Base-by-base conservation (phyloP, 257 asterid genomes). In the Solanum tacnaense region DNA sequence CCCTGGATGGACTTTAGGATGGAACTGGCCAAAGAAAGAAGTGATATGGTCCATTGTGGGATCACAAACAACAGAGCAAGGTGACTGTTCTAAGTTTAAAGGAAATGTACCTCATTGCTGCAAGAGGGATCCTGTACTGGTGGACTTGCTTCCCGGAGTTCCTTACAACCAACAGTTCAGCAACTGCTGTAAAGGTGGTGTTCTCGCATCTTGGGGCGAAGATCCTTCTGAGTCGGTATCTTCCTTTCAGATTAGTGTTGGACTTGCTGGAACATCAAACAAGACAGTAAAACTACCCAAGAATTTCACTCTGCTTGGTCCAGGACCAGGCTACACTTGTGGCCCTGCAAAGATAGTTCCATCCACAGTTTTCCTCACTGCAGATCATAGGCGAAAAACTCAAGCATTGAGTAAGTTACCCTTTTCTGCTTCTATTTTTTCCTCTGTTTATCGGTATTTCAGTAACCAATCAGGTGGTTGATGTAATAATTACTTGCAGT, bases 131-230 rank as follows among this genome's bases (percentile, higher is more conserved):
- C 98, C 98, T 62, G 89, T 87, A 0, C 86, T 95, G 2, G 94
- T 95, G 56, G 98, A 95, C 87, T 86, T 95, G 87, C 95, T 95
- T 7, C 98, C 98, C 0, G 96, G 96, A 3, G 98, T 93, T 46
- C 98, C 98, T 23, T 95, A 92, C 91, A 95, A 95, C 88, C 98
- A 94, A 87, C 98, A 95, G 86, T 92, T 90, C 87, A 91, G 93
- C 91, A 94, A 95, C 71, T 95, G 98, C 89, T 95, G 98, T 89
- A 95, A 95, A 87, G 96, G 94, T 21, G 98, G 98, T 56, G 98
- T 94, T 27, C 83, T 95, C n/a, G 89, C 96, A 6, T 93, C 98
- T 2, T 95, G 95, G 95, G 96, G 98, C 36, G 98, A 95, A 85
- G 98, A 94, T 91, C 98, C 98, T 5, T 16, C 92, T 7, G 87